Conservation (phyloP, 441 rosid genomes). For the Gossypium trilobum region DNA sequence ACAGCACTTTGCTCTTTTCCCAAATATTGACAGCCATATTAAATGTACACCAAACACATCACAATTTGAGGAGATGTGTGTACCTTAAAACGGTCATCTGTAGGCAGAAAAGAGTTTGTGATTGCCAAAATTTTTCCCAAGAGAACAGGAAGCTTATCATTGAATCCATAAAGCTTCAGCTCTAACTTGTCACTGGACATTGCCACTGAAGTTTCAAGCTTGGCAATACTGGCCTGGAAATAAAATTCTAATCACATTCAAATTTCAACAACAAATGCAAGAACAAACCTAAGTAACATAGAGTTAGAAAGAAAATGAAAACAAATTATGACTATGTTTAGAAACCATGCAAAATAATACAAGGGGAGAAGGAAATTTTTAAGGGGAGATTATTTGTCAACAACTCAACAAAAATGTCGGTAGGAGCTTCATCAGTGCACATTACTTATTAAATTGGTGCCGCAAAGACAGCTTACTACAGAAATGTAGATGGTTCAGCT, state of each 20-base stretch:
- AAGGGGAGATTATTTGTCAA: neutral
- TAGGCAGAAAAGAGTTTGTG: slow-evolving; percentile 63
- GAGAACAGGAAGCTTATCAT: slow-evolving; percentile 71
- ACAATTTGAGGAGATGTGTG: neutral
- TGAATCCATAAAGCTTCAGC: slow-evolving; percentile 85
- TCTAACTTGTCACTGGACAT: slow-evolving; percentile 66
- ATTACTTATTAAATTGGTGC: neutral
- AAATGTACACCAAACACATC: neutral
- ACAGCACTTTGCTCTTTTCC: neutral
- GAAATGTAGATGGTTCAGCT: neutral
- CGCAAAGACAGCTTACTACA: neutral
- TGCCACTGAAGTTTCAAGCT: slow-evolving; percentile 73
- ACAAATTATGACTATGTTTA: neutral
- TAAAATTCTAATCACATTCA: slow-evolving; percentile 7
- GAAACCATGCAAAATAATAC: neutral
- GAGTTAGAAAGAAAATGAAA: slow-evolving; percentile 1
- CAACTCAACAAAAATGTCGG: slow-evolving; percentile 6
- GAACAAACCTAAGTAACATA: slow-evolving; percentile 4
- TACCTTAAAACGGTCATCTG: slow-evolving; percentile 76
- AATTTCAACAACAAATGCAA: slow-evolving; percentile 8
- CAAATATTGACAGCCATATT: neutral
- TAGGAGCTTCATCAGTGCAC: neutral
- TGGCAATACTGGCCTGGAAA: slow-evolving; percentile 88
- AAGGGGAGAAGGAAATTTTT: neutral
- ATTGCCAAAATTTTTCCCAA: slow-evolving; percentile 57